Evolutionary conservation across 306 rosid genomes (phyloP), one percentile per base, ranked within the genome.

Genomic region (Vicia sativa): DNA sequence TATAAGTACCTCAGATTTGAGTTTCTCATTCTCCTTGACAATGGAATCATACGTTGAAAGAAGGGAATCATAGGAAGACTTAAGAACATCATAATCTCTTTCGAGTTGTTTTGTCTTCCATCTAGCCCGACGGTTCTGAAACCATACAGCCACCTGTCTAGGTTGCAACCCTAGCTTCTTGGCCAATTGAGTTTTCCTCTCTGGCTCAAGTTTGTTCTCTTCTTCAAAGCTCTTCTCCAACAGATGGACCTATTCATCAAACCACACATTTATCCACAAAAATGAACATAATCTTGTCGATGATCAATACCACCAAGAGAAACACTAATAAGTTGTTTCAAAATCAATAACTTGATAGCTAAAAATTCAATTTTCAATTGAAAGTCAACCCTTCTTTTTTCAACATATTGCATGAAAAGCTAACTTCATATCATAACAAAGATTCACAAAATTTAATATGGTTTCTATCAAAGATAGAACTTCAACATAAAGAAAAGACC

Each of bases 21-120:
- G 96, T 70, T 83, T 90, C 49, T 90, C 95, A 83, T 93, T 88
- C 77, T 93, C 97, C 81, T 86, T 86, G 62, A 53, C 64, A 72
- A 85, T 48, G 54, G 87, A 86, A 45, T 93, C 99, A 42, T 81
- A 81, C 45, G 82, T 80, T 4, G 90, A 82, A 74, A 74, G 79
- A 48, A 93, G 91, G 57, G 97, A 71, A 70, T 88, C 99, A 65
- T 88, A 88, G 54, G 93, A 81, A 59, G 97, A 81, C 79, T 85
- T 93, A 65, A 93, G 97, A 79, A 81, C 82, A 80, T 93, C 97
- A 79, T 74, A 93, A 75, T 90, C 97, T 65, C 89, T 87, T 79
- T 93, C 99, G n/a, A 93, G 96, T 76, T 93, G 99, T 81, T 93
- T 93, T n/a, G 96, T 93, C 89, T 93, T 93, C 99, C 99, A 93